Percentiles rank a stretch among this genome's conserved stretches.
Evolutionary conservation across 1,284 basidiomycete genomes (phyloP).

Genomic region (Microbotryomycetes sp.): DNA sequence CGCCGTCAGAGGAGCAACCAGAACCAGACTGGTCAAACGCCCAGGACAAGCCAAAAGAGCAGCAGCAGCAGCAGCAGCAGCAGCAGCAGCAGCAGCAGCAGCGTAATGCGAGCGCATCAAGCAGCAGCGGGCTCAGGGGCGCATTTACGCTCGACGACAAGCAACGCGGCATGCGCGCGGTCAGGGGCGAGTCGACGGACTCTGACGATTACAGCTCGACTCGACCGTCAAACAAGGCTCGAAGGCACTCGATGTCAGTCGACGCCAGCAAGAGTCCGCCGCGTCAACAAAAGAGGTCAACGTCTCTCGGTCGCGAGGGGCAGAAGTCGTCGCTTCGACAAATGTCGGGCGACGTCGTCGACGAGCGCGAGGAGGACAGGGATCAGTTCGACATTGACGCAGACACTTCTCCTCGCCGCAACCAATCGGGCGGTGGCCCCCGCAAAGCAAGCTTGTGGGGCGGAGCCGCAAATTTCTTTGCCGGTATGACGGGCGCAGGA

Average conservation of each 20-base stretch:
- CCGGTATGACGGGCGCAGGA: not conserved
- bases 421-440: not conserved
- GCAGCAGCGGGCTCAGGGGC: slow-evolving; percentile 2
- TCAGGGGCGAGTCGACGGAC: not conserved
- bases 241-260: not conserved
- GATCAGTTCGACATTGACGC: slow-evolving; percentile 23
- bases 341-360: not conserved
- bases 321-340: not conserved
- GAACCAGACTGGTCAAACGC: not conserved
- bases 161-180: slow-evolving; percentile 6
- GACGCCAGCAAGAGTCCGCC: not conserved
- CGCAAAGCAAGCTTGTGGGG: slow-evolving; percentile 2
- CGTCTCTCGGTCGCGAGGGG: not conserved
- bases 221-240: no score
- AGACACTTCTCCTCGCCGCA: not conserved
- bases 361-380: slow-evolving; percentile 20
- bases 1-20: not conserved
- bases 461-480: not conserved
- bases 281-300: not conserved
- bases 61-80: not conserved
- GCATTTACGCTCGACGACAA: slow-evolving; percentile 19
- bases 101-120: not conserved
- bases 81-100: not conserved
- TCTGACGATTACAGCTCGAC: not conserved
- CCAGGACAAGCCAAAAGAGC: not conserved